phyloP scores from a whole-genome alignment of 345 rosid genomes.

The Gossypium herbaceum region DNA sequence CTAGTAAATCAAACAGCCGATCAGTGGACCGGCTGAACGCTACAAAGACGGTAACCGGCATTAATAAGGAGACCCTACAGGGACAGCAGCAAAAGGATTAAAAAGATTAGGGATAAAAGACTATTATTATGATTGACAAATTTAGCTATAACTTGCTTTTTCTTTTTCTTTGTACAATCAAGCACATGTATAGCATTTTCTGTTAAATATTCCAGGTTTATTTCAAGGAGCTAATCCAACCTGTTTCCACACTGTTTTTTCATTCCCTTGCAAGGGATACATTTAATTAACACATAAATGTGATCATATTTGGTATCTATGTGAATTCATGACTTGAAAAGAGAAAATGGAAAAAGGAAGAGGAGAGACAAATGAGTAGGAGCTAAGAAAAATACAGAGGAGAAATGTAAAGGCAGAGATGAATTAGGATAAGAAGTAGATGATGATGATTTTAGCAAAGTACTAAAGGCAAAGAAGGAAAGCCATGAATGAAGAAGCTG shows the following conservation, averaged over 20 bases:
- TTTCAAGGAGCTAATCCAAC: constrained; percentile 9
- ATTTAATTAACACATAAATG: neutral
- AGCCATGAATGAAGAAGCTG: neutral
- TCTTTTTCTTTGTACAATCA: neutral
- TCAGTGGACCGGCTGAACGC: neutral
- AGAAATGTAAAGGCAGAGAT: neutral
- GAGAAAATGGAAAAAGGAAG: neutral
- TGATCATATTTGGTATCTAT: neutral
- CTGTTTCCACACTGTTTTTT: neutral
- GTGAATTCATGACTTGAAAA: constrained; percentile 1
- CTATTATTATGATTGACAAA: neutral
- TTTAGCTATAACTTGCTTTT: neutral
- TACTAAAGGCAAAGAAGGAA: neutral
- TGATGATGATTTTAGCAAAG: constrained; percentile 8
- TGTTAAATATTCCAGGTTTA: constrained; percentile 4
- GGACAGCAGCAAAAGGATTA: neutral
- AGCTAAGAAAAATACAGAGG: neutral
- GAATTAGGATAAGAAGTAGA: neutral
- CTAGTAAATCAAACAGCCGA: neutral
- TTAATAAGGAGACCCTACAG: constrained; percentile 11
- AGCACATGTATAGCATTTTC: neutral
- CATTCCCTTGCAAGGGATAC: neutral
- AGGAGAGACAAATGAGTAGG: neutral
- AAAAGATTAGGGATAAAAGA: neutral
- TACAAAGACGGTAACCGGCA: neutral